A percentile compares a stretch with the other conserved stretches of the same genome.
These are phyloP conservation scores for Fusarium multiceps DNA, from an alignment of 2,329 filamentous ascomycete genomes.

Conservation along the genomic window DNA sequence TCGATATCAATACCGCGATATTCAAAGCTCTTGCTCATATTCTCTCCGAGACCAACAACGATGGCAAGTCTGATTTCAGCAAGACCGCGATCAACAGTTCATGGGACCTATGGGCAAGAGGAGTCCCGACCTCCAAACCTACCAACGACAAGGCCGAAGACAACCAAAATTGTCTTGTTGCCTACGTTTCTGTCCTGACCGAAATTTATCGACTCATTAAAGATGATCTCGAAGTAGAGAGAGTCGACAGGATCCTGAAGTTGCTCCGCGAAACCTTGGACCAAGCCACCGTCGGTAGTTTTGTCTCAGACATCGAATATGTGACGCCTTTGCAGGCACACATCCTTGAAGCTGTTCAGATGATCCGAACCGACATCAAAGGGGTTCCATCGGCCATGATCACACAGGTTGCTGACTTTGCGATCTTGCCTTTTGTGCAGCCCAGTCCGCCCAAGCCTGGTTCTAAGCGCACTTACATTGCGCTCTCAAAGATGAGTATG, in stretches of 20 bases:
- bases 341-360: slow-evolving; percentile 74
- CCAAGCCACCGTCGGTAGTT: slow-evolving; percentile 73
- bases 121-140: slow-evolving; percentile 64
- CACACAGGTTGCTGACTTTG: slow-evolving; percentile 75
- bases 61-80: slow-evolving; percentile 57
- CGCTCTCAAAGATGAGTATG: slow-evolving; percentile 87
- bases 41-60: slow-evolving; percentile 62
- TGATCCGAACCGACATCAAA: slow-evolving; percentile 73
- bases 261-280: slow-evolving; percentile 78
- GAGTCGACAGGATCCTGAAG: slow-evolving; percentile 74
- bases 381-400: slow-evolving; percentile 77
- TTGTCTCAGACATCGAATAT: slow-evolving; percentile 78
- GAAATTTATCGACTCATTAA: slow-evolving; percentile 83
- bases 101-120: slow-evolving; percentile 77
- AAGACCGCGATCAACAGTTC: slow-evolving; percentile 67
- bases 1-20: slow-evolving; percentile 78
- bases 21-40: slow-evolving; percentile 76
- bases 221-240: slow-evolving; percentile 68
- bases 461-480: slow-evolving; percentile 82
- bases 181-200: slow-evolving; percentile 81
- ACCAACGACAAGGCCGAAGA: slow-evolving; percentile 58
- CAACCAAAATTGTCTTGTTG: slow-evolving; percentile 85
- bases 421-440: slow-evolving; percentile 73
- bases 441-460: slow-evolving; percentile 50
- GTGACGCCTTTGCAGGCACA: slow-evolving; percentile 78